Evolutionary conservation across 2,329 filamentous ascomycete species (phyloP).

Genomic region (Cordyceps farinosa): DNA sequence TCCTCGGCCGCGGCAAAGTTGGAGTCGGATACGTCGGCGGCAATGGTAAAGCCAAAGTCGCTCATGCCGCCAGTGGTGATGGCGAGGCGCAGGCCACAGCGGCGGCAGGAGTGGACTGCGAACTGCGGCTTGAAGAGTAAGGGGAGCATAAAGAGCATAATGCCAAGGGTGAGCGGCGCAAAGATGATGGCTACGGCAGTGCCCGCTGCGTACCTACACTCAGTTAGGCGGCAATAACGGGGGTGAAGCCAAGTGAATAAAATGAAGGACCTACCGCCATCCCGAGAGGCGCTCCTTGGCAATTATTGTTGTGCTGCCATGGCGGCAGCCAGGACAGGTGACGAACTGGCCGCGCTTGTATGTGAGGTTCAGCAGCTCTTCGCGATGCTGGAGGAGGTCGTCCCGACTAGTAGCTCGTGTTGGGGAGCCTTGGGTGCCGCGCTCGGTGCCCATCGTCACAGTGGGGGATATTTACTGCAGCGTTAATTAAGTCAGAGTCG

Average conservation of each 20-base stretch:
- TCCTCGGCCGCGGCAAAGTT: conserved; percentile 15
- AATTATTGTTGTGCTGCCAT: conserved; percentile 17
- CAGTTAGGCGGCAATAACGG: neutral
- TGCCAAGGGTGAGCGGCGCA: conserved; percentile 17
- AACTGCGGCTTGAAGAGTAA: conserved; percentile 17
- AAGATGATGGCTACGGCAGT: conserved; percentile 18
- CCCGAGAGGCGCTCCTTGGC: conserved; percentile 17
- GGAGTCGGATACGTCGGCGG: conserved; percentile 11
- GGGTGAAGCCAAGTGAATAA: neutral
- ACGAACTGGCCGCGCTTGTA: conserved; percentile 19
- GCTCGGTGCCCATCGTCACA: neutral
- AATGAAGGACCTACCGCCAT: conserved; percentile 12
- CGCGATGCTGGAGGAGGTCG: neutral
- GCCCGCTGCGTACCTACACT: conserved; percentile 17
- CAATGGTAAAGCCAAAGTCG: conserved; percentile 17
- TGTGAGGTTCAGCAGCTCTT: conserved; percentile 12
- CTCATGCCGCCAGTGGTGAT: conserved; percentile 15
- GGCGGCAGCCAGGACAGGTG: conserved; percentile 18
- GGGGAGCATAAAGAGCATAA: conserved; percentile 14
- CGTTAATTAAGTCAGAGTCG: neutral
- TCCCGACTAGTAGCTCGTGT: neutral
- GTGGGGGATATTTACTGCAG: neutral
- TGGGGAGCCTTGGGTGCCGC: neutral
- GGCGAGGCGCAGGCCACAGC: conserved; percentile 19
- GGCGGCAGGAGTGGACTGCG: conserved; percentile 18